Evolutionary conservation across 331 rosid genomes (phyloP).

Genomic region (Dryas integrifolia): DNA sequence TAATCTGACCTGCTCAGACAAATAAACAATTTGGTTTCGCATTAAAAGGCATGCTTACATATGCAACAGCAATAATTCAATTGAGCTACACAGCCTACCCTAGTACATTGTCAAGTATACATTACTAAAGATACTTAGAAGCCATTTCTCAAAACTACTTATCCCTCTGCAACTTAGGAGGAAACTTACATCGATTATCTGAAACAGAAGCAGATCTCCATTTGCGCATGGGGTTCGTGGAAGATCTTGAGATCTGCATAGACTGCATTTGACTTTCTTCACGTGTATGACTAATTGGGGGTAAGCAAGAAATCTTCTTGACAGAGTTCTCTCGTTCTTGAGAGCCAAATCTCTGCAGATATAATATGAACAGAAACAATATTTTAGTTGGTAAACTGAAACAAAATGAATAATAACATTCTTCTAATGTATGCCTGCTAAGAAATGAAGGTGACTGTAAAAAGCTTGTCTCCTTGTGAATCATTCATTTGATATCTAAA

Average conservation of each 20-base stretch:
- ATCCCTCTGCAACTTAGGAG: slow-evolving; percentile 17
- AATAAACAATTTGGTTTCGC: slow-evolving; percentile 17
- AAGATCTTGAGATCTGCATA: slow-evolving; percentile 62
- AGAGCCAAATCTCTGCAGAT: slow-evolving; percentile 62
- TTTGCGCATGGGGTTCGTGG: slow-evolving; percentile 59
- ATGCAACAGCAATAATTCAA: slow-evolving; percentile 24
- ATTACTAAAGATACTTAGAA: not conserved
- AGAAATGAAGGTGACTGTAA: not conserved
- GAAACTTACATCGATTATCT: slow-evolving; percentile 62
- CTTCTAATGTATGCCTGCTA: not conserved
- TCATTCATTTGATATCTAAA: not conserved
- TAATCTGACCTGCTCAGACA: slow-evolving; percentile 59
- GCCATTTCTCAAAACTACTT: slow-evolving; percentile 5
- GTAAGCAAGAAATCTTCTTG: slow-evolving; percentile 59
- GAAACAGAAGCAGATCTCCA: slow-evolving; percentile 63
- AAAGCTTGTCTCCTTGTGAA: not conserved
- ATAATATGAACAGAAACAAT: slow-evolving; percentile 25
- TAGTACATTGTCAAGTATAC: not conserved
- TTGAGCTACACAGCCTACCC: not conserved
- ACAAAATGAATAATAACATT: not conserved
- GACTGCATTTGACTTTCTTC: slow-evolving; percentile 74
- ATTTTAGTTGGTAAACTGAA: not conserved
- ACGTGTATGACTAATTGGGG: slow-evolving; percentile 49
- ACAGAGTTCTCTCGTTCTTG: slow-evolving; percentile 75
- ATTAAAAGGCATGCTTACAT: slow-evolving; percentile 5